These are phyloP conservation scores for Didymella sp. DNA, from an alignment of 2,329 filamentous ascomycete species.

Conservation along the genomic window DNA sequence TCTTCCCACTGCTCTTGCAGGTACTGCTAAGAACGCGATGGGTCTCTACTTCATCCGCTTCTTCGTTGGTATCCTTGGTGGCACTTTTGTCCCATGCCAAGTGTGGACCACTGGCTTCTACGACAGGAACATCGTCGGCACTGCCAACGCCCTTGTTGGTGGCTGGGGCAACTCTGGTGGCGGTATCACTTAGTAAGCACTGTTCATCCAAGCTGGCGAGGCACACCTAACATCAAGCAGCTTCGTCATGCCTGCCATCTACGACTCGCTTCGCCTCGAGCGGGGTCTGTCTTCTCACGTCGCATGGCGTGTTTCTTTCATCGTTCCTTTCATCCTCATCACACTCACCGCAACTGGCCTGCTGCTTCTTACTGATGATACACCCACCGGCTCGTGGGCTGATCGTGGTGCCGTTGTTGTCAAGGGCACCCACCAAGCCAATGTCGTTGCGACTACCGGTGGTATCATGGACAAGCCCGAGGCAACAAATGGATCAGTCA, in stretches of 20 bases:
- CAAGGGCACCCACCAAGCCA: conserved; percentile 55
- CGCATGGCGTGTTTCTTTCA: conserved; percentile 84
- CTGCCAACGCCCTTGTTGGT: conserved; percentile 83
- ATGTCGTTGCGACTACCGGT: conserved; percentile 60
- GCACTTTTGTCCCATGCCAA: conserved; percentile 83
- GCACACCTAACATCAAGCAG: conserved; percentile 27
- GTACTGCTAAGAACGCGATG: conserved; percentile 71
- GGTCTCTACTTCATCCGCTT: conserved; percentile 78
- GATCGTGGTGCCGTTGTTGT: conserved; percentile 69
- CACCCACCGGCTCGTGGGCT: conserved; percentile 81
- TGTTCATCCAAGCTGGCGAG: neutral
- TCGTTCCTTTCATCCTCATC: conserved; percentile 83
- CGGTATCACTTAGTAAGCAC: conserved; percentile 75
- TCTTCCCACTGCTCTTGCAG: conserved; percentile 82
- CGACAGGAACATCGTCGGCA: conserved; percentile 90
- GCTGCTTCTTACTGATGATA: conserved; percentile 78
- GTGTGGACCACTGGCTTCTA: conserved; percentile 94
- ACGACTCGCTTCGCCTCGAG: conserved; percentile 71
- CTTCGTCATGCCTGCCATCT: conserved; percentile 91
- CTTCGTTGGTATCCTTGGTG: conserved; percentile 81
- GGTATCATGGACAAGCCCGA: conserved; percentile 55
- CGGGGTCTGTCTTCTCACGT: conserved; percentile 68
- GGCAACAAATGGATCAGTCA: conserved; percentile 43
- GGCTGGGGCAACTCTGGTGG: conserved; percentile 89
- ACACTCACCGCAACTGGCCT: conserved; percentile 70